Conservation (phyloP, 106 monocot species). For the Iris macrosiphon region DNA sequence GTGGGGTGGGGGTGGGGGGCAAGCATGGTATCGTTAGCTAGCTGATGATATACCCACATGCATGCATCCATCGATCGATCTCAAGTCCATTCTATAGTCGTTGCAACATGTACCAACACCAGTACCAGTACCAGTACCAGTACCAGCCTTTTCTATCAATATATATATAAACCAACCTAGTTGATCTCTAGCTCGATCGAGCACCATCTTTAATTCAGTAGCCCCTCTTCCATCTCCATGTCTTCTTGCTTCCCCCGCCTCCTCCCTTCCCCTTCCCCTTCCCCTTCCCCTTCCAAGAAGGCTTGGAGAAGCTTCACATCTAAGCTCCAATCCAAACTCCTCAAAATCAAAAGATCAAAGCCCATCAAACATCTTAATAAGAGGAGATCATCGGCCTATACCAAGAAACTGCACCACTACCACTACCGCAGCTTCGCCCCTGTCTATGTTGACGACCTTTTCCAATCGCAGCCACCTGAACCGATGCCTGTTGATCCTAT, state of each 20-base stretch:
- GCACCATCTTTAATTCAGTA: too few species aligned
- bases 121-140: too few species aligned
- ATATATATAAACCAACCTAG: too few species aligned
- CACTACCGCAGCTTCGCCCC: constrained; percentile 12
- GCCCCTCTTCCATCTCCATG: not conserved
- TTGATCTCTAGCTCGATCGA: too few species aligned
- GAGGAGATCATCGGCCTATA: not conserved
- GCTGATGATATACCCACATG: too few species aligned
- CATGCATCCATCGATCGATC: too few species aligned
- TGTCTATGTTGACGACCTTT: constrained; percentile 23
- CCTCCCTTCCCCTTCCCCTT: not conserved
- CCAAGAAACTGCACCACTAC: not conserved
- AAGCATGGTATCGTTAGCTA: too few species aligned
- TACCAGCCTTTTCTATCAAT: too few species aligned
- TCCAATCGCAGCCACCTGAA: not conserved
- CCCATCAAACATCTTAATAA: constrained; percentile 1
- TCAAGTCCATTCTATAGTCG: too few species aligned
- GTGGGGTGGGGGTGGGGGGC: too few species aligned
- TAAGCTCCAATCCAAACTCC: constrained; percentile 1
- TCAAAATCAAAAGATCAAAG: constrained; percentile 9
- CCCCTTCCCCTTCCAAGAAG: constrained; percentile 2
- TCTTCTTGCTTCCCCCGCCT: not conserved
- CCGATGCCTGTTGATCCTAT: too few species aligned
- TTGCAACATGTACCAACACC: too few species aligned
- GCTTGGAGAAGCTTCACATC: constrained; percentile 11